Base-by-base conservation (phyloP, 768 basidiomycete genomes). In the Ramaria rubella region DNA sequence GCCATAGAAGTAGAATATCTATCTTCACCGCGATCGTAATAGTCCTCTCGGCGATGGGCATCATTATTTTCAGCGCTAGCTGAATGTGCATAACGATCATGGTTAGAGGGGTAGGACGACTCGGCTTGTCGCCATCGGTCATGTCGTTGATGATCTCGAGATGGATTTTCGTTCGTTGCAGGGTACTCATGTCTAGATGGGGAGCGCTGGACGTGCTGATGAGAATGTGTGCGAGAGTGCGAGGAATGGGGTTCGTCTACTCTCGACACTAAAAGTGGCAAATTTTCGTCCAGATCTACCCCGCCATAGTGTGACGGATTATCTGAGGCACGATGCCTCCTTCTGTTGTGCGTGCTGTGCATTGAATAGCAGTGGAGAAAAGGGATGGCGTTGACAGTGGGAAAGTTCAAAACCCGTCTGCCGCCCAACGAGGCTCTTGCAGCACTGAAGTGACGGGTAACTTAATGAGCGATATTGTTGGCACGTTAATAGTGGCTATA, bases 91-190 rank as follows among this genome's bases (percentile, higher is more conserved):
- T 77, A 78, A 58, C 76, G 75, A 61, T 79, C 77, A 52, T 76
- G 75, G 30, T 23, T 50, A 23, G 44, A 24, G 64, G 69, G 52
- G 61, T 69, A 57, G 56, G 67, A 65, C 8, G 63, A 62, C 58
- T 79, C 77, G 56, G 69, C 67, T 57, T 73, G 71, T 57, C 76
- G 76, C 81, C 83, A 83, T 61, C 76, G 77, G 58, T 77, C 72
- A 38, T 77, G 77, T 63, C 73, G 80, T 64, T 73, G 78, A 63
- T 71, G 44, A 3, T 49, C 74, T 64, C 80, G 77, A 61, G 82
- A 80, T 17, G 79, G 72, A 52, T 78, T 72, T 11, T 74, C 69
- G 52, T 83, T 83, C 63, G 80, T 29, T 23, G 21, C 33, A 48
- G 55, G 31, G 43, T 76, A 65, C 67, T 78, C 60, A 70, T 68